Evolutionary conservation across 1,139 yeast genomes (phyloP).

Genomic region (Debaryomyces udenii): DNA sequence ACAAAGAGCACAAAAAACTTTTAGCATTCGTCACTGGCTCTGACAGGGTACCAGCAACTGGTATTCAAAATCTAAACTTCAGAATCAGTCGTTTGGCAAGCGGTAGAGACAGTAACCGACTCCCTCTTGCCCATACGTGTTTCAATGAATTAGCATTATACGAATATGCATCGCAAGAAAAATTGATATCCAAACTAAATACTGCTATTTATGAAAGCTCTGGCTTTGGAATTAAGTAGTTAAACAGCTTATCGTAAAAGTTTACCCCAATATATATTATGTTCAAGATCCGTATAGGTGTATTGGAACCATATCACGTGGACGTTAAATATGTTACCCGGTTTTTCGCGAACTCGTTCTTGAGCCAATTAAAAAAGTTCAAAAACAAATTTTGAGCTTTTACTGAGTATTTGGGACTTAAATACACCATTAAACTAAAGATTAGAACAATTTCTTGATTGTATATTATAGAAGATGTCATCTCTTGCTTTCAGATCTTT

Average conservation of each 20-base stretch:
- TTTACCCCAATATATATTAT: not conserved
- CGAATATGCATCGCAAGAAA: constrained; percentile 58
- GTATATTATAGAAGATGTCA: constrained; percentile 27
- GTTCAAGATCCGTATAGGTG: not conserved
- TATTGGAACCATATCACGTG: constrained; percentile 3
- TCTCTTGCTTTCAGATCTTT: constrained; percentile 58
- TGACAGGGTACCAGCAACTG: constrained; percentile 91
- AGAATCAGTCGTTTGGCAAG: constrained; percentile 53
- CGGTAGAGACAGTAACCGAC: constrained; percentile 53
- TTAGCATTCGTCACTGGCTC: constrained; percentile 86
- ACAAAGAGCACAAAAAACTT: constrained; percentile 58
- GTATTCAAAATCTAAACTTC: constrained; percentile 72
- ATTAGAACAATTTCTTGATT: constrained; percentile 5
- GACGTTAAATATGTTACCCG: constrained; percentile 13
- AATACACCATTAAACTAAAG: constrained; percentile 5
- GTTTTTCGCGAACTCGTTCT: constrained; percentile 1
- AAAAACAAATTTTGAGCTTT: constrained; percentile 15
- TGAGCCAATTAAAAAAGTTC: constrained; percentile 16
- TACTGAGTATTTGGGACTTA: constrained; percentile 7
- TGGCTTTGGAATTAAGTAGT: constrained; percentile 78
- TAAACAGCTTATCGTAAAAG: not conserved
- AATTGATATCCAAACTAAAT: constrained; percentile 56
- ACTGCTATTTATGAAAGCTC: constrained; percentile 77
- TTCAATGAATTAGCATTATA: constrained; percentile 85
- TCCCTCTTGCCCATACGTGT: constrained; percentile 92